Percentiles rank a stretch among this genome's conserved stretches.
These are phyloP conservation scores for Neoarthrinium moseri DNA, from an alignment of 2,329 filamentous ascomycete genomes.

Conservation along the genomic window DNA sequence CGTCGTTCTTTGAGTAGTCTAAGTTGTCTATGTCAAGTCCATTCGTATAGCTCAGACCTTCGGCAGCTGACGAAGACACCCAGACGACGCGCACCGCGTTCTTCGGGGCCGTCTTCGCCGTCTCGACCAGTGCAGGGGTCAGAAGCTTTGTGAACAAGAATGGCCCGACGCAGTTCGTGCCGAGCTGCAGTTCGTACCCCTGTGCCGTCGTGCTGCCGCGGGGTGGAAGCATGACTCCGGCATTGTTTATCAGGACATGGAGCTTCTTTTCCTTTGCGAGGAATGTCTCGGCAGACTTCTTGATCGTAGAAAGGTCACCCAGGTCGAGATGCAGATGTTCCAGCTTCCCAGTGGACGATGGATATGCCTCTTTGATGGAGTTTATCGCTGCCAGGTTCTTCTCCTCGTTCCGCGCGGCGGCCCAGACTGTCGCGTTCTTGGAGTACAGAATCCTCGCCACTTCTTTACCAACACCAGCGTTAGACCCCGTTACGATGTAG, in stretches of 20 bases:
- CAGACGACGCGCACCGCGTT: constrained; percentile 23
- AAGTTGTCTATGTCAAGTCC: too few relatives aligned
- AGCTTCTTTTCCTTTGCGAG: constrained; percentile 11
- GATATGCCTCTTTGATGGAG: background rate
- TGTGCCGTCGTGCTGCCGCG: constrained; percentile 3
- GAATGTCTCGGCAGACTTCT: constrained; percentile 11
- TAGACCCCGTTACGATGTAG: constrained; percentile 6
- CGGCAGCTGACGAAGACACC: constrained; percentile 26
- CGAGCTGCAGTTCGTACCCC: constrained; percentile 5
- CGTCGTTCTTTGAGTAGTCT: too few relatives aligned
- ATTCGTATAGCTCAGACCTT: constrained; percentile 12
- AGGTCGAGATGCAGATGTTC: constrained; percentile 19
- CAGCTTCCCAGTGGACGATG: background rate
- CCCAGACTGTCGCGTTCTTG: constrained; percentile 6
- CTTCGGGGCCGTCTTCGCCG: background rate
- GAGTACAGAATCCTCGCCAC: background rate
- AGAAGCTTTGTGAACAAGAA: constrained; percentile 6
- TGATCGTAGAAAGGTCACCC: constrained; percentile 17
- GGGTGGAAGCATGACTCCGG: constrained; percentile 8
- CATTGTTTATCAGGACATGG: constrained; percentile 17
- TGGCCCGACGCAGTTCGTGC: constrained; percentile 7
- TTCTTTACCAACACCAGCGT: constrained; percentile 7
- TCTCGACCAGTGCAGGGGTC: background rate
- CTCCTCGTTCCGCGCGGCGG: constrained; percentile 2
- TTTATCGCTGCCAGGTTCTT: constrained; percentile 2